Conservation (phyloP, 2,329 filamentous ascomycete species). For the Mycocentrospora acerina region DNA sequence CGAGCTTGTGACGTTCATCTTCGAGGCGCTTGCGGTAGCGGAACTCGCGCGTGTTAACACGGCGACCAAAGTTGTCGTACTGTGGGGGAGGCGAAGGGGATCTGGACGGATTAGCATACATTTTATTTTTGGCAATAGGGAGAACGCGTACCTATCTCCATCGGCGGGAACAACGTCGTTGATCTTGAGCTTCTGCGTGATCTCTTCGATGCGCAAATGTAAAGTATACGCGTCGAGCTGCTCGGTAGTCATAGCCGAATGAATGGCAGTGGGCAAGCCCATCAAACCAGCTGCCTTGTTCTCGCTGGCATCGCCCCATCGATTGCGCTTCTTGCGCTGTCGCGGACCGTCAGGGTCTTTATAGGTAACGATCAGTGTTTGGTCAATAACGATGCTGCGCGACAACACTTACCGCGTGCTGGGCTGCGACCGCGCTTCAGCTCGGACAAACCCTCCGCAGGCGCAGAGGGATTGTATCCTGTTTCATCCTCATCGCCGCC, state of each 20-base stretch:
- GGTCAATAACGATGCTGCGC: neutral
- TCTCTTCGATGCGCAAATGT: conserved; percentile 96
- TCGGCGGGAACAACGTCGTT: conserved; percentile 98
- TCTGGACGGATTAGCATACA: conserved; percentile 51
- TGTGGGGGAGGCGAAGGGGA: conserved; percentile 94
- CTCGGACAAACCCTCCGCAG: conserved; percentile 50
- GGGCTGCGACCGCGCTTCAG: conserved; percentile 92
- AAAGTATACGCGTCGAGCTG: conserved; percentile 97
- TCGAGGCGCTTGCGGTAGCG: conserved; percentile 97
- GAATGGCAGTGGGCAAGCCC: conserved; percentile 94
- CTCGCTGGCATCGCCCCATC: conserved; percentile 95
- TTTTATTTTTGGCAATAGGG: neutral
- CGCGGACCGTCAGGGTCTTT: conserved; percentile 69
- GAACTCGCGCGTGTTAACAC: conserved; percentile 98
- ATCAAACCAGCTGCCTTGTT: conserved; percentile 98
- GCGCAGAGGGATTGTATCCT: conserved; percentile 49
- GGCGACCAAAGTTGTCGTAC: conserved; percentile 98
- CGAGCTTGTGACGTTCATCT: conserved; percentile 97
- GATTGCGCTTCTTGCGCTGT: conserved; percentile 96
- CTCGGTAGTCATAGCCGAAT: conserved; percentile 97
- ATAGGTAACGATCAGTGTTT: conserved; percentile 13
- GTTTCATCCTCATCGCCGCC: conserved; percentile 60
- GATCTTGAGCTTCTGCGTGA: conserved; percentile 98
- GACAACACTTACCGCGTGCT: conserved; percentile 65
- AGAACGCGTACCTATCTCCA: conserved; percentile 76